Base-by-base conservation (phyloP, 176 grass and related monocot species). In the Zea luxurians region DNA sequence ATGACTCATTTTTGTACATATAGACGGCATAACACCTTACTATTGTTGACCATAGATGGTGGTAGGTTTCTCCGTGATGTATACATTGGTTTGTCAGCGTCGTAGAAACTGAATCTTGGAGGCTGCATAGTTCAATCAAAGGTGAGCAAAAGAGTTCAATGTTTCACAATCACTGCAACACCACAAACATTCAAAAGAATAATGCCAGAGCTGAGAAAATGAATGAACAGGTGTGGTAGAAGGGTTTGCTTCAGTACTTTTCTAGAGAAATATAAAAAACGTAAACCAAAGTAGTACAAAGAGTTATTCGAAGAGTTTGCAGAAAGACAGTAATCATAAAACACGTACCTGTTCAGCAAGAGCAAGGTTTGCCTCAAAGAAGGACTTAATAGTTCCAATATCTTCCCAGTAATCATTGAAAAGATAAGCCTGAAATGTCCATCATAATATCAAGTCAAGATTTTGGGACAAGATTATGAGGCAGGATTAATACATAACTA, bases 321-420 rank as follows among this genome's bases (percentile, higher is more conserved):
- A 74, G 34, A 66, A 60, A 70, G n/a, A 27, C 49, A 61, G n/a
- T 71, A 60, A 70, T 34, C 47, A 50, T 13, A 41, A 66, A 82
- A 76, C 27, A 85, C 66, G 57, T 76, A 89, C 96, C 83, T 98
- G 78, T 52, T 87, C 86, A 52, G 88, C 81, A 38, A 98, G 92
- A 41, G 92, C 89, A 83, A 98, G 89, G 67, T 98, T 97, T 64
- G 91, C 94, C 84, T 94, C 94, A 64, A 92, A 94, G 80, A 97
- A 97, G 35, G 94, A 97, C 86, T 86, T 88, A 18, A 94, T 94
- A 2, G 94, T 97, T 16, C 91, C 89, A 62, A 97, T 92, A 53
- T 97, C 94, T 82, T 97, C 94, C 94, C 94, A 97, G 83, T 97
- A 97, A 88, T 92, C 85, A 3, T 97, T 98, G 78, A 98, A 98